Base-by-base conservation (phyloP, 2,329 filamentous ascomycete genomes). In the Neodidymelliopsis sp. region DNA sequence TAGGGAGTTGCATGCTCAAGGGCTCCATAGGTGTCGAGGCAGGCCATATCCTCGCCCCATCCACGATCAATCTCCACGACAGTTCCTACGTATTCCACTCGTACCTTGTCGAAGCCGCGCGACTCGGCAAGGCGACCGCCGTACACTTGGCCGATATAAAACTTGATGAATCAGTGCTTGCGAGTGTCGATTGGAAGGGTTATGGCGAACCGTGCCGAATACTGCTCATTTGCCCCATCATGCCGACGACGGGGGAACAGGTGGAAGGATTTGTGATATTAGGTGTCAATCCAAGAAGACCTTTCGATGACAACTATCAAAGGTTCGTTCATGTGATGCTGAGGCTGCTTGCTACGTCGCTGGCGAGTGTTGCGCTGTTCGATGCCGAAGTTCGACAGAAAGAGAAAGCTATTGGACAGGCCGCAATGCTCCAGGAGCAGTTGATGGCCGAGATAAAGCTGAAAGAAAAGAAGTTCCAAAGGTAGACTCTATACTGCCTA, bases 261-360 rank as follows among this genome's bases (percentile, higher is more conserved):
- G 59, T 72, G 2, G 60, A 75, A 25, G 75, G 72, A 1, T 72
- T 77, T 19, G 38, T 77, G 5, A 59, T 77, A 2, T 48, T 75
- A 11, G 75, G 73, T 0, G 41, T 75, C 1, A 75, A 74, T 35
- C 73, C 74, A 4, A 62, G 72, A 2, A 60, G 67, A 13, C 68
- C 71, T 0, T 74, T 72, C 30, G 70, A 75, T 27, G 61, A 67
- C 13, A 67, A 73, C 8, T 77, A 77, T 35, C 62, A 69, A 24
- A 54, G 71, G 12, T 77, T 72, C 40, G 57, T 73, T 2, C 59
- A 69, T 11, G 61, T 76, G 1, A 56, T 71, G 23, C 56, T 64
- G 5, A 69, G 75, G 16, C 49, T 75, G 2, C 54, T 77, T 4
- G 63, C 64, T 22, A 76, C 75, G 2, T 66, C 70, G 15, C 65